Percentiles rank a stretch among this genome's conserved stretches.
Conservation (phyloP, 2,329 filamentous ascomycete genomes). For the Cladosporium sp. region DNA sequence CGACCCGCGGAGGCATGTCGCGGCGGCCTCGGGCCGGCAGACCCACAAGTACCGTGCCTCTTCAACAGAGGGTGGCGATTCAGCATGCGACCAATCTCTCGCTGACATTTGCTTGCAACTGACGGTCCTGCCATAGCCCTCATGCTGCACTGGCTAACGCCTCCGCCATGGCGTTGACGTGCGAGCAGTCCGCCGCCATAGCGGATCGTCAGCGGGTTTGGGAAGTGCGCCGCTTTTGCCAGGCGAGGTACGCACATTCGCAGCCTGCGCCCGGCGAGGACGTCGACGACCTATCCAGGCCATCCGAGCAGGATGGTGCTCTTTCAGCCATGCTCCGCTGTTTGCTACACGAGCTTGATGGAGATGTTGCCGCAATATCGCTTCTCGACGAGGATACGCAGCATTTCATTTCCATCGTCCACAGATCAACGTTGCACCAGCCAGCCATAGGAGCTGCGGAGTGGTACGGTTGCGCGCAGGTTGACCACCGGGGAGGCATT, state of each 20-base stretch:
- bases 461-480: constrained; percentile 13
- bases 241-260: neutral
- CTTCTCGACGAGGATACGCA: constrained; percentile 13
- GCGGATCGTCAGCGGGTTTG: constrained; percentile 8
- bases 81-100: no score
- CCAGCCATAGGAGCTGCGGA: neutral
- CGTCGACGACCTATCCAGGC: neutral
- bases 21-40: no score
- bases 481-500: constrained; percentile 8
- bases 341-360: constrained; percentile 9
- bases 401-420: constrained; percentile 10
- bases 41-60: no score
- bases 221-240: constrained; percentile 9
- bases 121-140: no score
- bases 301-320: constrained; percentile 2
- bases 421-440: neutral
- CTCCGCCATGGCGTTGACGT: neutral
- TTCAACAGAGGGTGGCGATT: no score
- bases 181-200: constrained; percentile 2
- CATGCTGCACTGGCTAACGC: no score
- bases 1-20: no score
- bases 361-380: constrained; percentile 8
- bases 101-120: no score
- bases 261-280: neutral
- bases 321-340: constrained; percentile 10